Evolutionary conservation across 1,284 basidiomycete species (phyloP), one percentile per base, ranked within the genome.

Genomic region (Cryptococcus sp.): DNA sequence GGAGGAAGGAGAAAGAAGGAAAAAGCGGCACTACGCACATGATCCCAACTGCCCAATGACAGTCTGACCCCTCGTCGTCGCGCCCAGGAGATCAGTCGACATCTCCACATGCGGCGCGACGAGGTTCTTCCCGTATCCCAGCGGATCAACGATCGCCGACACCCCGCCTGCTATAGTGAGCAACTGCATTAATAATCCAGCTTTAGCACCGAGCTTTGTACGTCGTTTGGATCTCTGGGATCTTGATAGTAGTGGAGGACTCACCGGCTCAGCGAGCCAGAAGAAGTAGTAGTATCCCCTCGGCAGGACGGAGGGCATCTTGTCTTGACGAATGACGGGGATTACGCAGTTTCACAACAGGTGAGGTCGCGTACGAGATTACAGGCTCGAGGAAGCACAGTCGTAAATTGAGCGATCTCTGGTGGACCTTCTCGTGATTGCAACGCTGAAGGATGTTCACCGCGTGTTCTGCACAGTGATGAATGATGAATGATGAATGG

Each of bases 31-130:
- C 17, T 1, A 72, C 76, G 53, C 48, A 79, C 80, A 79, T 23
- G 69, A 76, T 2, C 80, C 80, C n/a, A 81, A 67, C 40, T 74
- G 73, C 0, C 72, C 66, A 3, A 76, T 65, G 0, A 79, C 64
- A 53, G 77, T 67, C 31, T 71, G 60, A 0, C 76, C 78, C 20
- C 78, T 65, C 5, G 72, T 61, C 0, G 71, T 71, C 16, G 45
- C 39, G 2, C 70, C 70, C 4, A 76, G 61, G 0, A 53, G 53
- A 1, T 55, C 49, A 0, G 69, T 69, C 17, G 62, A 55, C 15
- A 53, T 39, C 55, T 76, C 69, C 0, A 76, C 51, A 5, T 53
- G 49, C 2, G 35, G 13, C 0, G 78, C 77, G 3, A 79, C 56
- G 15, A 78, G 68, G n/a, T 72, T 61, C 15, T 57, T 23, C 11